These are phyloP conservation scores for Myxozyma geophila DNA, from an alignment of 805 yeast genomes.

Conservation along the genomic window DNA sequence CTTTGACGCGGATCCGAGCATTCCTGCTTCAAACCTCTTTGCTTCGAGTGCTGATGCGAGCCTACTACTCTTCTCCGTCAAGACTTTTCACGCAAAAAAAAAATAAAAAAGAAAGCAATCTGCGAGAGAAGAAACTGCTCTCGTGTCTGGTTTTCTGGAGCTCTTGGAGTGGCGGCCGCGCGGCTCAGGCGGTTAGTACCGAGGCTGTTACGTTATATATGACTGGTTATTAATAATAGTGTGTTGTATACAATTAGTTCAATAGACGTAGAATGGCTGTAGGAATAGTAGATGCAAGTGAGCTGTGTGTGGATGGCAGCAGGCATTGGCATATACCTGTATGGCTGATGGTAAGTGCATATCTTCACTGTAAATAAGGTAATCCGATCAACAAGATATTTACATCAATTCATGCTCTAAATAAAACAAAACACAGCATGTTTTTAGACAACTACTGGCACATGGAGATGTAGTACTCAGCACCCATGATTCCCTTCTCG, in stretches of 20 bases:
- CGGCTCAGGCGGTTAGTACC: conserved; percentile 8
- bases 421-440: background rate
- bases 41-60: no score
- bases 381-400: no score
- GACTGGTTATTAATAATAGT: no score
- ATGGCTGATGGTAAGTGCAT: no score
- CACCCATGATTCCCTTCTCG: conserved; percentile 51
- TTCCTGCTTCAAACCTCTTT: no score
- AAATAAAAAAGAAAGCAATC: background rate
- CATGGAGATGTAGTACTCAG: conserved; percentile 60
- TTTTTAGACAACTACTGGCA: conserved; percentile 5
- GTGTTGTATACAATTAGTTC: no score
- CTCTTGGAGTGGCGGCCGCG: background rate
- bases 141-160: background rate
- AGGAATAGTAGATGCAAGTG: no score
- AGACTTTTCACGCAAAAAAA: background rate
- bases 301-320: no score
- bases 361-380: no score
- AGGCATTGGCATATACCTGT: no score
- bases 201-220: background rate
- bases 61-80: no score
- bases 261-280: no score
- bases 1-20: background rate
- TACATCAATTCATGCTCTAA: background rate
- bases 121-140: background rate